Conservation (phyloP, 768 basidiomycete genomes). For the Tulasnella sp. region DNA sequence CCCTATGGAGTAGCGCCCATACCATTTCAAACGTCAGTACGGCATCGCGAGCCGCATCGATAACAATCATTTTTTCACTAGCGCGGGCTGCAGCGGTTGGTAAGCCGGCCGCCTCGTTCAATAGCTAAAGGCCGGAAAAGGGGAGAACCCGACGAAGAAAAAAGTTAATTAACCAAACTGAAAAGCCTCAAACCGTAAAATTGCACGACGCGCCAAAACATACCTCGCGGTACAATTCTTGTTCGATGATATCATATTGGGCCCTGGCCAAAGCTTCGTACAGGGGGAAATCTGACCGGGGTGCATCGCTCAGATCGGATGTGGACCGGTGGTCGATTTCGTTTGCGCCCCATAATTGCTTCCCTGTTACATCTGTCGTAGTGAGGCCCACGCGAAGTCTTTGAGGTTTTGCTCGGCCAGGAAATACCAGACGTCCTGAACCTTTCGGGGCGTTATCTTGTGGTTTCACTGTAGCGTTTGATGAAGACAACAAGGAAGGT, state of each 20-base stretch:
- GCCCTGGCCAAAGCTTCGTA: conserved; percentile 43
- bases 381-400: conserved; percentile 47
- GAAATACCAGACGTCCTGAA: conserved; percentile 40
- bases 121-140: conserved; percentile 28
- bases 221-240: conserved; percentile 56
- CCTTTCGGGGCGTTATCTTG: conserved; percentile 18
- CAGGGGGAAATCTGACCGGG: no score
- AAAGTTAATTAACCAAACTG: no score
- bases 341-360: no score
- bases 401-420: conserved; percentile 45
- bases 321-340: no score
- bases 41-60: conserved; percentile 59
- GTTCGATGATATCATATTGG: conserved; percentile 62
- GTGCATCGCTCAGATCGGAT: no score
- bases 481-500: no score
- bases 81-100: conserved; percentile 67
- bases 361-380: conserved; percentile 25
- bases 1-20: conserved; percentile 18
- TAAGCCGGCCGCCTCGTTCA: conserved; percentile 61
- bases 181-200: no score
- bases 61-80: conserved; percentile 60
- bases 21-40: conserved; percentile 67
- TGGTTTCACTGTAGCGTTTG: no score
- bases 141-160: no score
- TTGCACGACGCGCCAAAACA: not conserved